These are phyloP conservation scores for Alopecurus myosuroides DNA, from an alignment of 176 grass and related monocot species.

Conservation along the genomic window DNA sequence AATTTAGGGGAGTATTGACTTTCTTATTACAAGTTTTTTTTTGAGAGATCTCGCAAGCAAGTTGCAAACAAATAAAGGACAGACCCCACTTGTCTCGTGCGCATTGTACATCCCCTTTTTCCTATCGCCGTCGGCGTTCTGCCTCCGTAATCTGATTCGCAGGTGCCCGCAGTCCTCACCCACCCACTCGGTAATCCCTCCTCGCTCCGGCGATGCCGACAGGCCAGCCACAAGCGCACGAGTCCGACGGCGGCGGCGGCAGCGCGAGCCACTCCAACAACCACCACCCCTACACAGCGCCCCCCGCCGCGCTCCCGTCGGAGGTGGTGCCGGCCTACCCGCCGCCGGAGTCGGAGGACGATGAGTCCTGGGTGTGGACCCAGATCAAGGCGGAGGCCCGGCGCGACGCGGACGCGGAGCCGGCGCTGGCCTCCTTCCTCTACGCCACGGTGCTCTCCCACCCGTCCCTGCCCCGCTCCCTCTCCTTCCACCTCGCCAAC, in stretches of 20 bases:
- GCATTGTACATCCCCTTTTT: background rate
- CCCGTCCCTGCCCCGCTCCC: constrained; percentile 75
- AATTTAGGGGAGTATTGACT: too few species aligned
- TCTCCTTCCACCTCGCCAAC: constrained; percentile 97
- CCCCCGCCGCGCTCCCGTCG: constrained; percentile 18
- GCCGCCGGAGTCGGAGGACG: constrained; percentile 74
- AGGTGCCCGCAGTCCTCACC: background rate
- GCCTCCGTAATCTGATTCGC: background rate
- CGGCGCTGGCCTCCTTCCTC: constrained; percentile 86
- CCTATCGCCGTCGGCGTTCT: background rate
- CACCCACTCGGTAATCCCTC: background rate
- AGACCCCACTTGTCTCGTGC: background rate
- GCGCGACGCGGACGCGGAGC: too few species aligned
- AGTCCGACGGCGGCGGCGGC: background rate
- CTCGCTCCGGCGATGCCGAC: constrained; percentile 25
- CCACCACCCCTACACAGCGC: background rate
- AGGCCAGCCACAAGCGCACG: constrained; percentile 39
- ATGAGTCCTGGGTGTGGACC: constrained; percentile 88
- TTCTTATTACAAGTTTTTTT: too few species aligned
- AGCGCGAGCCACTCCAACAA: constrained; percentile 19
- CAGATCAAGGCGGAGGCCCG: too few species aligned
- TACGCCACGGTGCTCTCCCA: constrained; percentile 93
- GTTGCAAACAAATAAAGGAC: background rate
- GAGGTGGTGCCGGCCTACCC: constrained; percentile 56
- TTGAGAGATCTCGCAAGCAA: too few species aligned